Conservation (phyloP, 441 rosid species). For the Erodium trifolium region DNA sequence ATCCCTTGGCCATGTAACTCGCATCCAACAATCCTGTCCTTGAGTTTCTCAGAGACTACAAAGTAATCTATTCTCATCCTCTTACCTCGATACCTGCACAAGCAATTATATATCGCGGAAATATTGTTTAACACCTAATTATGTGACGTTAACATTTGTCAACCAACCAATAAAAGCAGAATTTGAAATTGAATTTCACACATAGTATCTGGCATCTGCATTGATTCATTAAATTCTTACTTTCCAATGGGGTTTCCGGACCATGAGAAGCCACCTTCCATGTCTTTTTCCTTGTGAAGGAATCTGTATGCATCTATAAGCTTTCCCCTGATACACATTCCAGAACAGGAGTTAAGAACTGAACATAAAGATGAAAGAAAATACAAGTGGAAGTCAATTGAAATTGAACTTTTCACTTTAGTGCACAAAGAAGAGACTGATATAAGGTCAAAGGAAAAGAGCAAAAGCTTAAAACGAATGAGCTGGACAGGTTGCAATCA, state of each 20-base stretch:
- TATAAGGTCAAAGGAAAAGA: too few relatives aligned
- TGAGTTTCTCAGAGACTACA: slow-evolving; percentile 61
- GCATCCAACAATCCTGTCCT: slow-evolving; percentile 53
- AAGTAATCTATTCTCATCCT: slow-evolving; percentile 92
- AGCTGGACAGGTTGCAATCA: too few relatives aligned
- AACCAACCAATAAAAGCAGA: neutral
- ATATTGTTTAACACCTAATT: too few relatives aligned
- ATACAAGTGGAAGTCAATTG: neutral
- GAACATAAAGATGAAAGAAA: slow-evolving; percentile 1
- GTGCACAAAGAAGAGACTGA: too few relatives aligned
- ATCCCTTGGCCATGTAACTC: slow-evolving; percentile 79
- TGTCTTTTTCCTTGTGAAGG: slow-evolving; percentile 75
- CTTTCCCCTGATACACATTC: slow-evolving; percentile 52
- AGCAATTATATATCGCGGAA: too few relatives aligned
- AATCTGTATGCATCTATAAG: slow-evolving; percentile 80
- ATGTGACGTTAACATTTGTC: too few relatives aligned
- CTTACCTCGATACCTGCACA: slow-evolving; percentile 76
- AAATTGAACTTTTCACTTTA: neutral
- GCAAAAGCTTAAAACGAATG: too few relatives aligned
- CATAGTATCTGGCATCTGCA: neutral
- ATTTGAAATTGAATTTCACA: neutral
- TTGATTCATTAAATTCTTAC: slow-evolving; percentile 33
- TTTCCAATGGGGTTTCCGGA: slow-evolving; percentile 90
- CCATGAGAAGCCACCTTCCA: slow-evolving; percentile 93
- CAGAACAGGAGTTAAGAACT: slow-evolving; percentile 11